phyloP scores from a whole-genome alignment of 2,329 filamentous ascomycete genomes.

The Colletotrichum caudatum region DNA sequence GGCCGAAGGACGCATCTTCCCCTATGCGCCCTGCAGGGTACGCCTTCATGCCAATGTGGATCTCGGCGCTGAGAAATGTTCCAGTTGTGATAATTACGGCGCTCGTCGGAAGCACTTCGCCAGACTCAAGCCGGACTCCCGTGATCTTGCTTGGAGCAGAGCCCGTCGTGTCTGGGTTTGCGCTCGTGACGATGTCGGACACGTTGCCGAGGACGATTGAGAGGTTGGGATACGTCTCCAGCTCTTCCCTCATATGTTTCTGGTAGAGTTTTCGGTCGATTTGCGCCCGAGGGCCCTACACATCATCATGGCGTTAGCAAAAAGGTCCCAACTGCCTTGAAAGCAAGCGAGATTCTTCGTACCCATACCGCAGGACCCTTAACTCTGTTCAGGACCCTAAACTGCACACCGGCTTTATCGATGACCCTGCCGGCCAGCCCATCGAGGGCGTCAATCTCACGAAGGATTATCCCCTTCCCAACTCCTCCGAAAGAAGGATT shows the following conservation, averaged over 20 bases:
- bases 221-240: slow-evolving; percentile 81
- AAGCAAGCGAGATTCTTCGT: slow-evolving; percentile 43
- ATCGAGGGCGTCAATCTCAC: slow-evolving; percentile 95
- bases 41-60: slow-evolving; percentile 89
- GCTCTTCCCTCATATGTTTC: slow-evolving; percentile 89
- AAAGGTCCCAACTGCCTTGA: neutral
- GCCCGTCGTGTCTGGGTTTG: slow-evolving; percentile 59
- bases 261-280: slow-evolving; percentile 93
- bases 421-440: slow-evolving; percentile 89
- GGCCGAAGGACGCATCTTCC: slow-evolving; percentile 89
- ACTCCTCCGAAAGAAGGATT: slow-evolving; percentile 99
- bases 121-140: slow-evolving; percentile 88
- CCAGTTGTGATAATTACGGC: slow-evolving; percentile 95
- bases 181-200: slow-evolving; percentile 86
- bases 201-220: slow-evolving; percentile 88
- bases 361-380: slow-evolving; percentile 96
- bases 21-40: slow-evolving; percentile 93
- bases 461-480: slow-evolving; percentile 95
- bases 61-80: slow-evolving; percentile 94
- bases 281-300: slow-evolving; percentile 86
- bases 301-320: neutral
- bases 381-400: slow-evolving; percentile 85
- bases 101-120: slow-evolving; percentile 82
- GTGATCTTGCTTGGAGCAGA: slow-evolving; percentile 67
- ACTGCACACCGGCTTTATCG: slow-evolving; percentile 95